phyloP scores from a whole-genome alignment of 192 early-diverging fungal genomes.

The Coemansia sp. region DNA sequence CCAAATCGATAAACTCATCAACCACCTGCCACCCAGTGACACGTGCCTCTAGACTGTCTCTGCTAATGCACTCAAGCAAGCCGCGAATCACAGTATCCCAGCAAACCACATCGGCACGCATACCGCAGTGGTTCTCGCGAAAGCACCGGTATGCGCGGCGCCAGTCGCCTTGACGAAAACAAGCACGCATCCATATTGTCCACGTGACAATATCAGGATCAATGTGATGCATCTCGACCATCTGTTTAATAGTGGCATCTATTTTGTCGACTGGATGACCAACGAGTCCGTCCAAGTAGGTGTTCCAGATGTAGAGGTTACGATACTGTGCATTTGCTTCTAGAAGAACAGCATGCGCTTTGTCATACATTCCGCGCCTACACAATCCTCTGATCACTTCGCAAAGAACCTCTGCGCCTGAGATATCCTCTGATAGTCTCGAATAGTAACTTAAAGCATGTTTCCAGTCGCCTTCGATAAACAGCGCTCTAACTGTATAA shows the following conservation, averaged over 20 bases:
- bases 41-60: conserved; percentile 8
- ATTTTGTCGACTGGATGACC: conserved; percentile 12
- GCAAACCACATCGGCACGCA: conserved; percentile 23
- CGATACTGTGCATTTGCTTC: neutral
- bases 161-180: conserved; percentile 35
- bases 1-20: conserved; percentile 12
- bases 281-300: conserved; percentile 34
- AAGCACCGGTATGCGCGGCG: conserved; percentile 13
- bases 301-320: conserved; percentile 28
- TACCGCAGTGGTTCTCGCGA: conserved; percentile 1
- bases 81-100: conserved; percentile 42
- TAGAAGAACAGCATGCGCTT: conserved; percentile 15
- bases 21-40: conserved; percentile 31
- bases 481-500: conserved; percentile 28
- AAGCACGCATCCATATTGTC: conserved; percentile 44
- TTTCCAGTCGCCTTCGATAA: conserved; percentile 16
- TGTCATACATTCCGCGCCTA: conserved; percentile 10
- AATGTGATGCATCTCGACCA: conserved; percentile 17
- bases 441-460: conserved; percentile 22
- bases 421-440: neutral
- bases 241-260: conserved; percentile 6
- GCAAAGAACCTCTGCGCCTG: conserved; percentile 25
- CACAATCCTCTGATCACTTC: conserved; percentile 34
- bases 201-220: conserved; percentile 26
- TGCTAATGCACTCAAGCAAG: conserved; percentile 1